These are phyloP conservation scores for Musa beccarii DNA, from an alignment of 176 grass and related monocot species.

Conservation along the genomic window DNA sequence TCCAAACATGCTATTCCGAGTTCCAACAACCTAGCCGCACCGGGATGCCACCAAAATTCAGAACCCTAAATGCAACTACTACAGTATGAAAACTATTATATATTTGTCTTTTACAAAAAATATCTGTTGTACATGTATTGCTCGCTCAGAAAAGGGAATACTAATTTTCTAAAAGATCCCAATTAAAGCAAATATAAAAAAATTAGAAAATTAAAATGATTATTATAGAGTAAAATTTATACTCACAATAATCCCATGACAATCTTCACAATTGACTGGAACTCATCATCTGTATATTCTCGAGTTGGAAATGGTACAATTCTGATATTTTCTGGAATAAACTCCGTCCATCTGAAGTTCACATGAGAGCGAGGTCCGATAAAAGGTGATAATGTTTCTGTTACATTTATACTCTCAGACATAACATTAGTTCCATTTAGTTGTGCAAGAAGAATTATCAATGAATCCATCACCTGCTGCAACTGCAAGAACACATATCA, in stretches of 20 bases:
- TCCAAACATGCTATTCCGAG: too few species aligned
- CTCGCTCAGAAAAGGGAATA: neutral
- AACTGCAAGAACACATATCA: constrained; percentile 25
- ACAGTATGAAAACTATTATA: too few species aligned
- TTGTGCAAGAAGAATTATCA: constrained; percentile 34
- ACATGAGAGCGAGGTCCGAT: constrained; percentile 8
- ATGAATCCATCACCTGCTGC: constrained; percentile 42
- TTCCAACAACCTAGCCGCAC: too few species aligned
- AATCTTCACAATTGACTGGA: constrained; percentile 39
- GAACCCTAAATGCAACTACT: too few species aligned
- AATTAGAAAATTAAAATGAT: neutral
- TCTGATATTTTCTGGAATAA: constrained; percentile 31
- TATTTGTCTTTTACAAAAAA: neutral
- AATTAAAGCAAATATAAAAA: neutral
- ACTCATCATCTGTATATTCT: constrained; percentile 48
- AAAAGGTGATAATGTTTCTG: neutral
- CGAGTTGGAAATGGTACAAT: constrained; percentile 46
- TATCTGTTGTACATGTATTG: neutral
- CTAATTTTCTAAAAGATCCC: neutral
- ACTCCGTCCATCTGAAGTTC: constrained; percentile 9
- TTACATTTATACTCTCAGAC: neutral
- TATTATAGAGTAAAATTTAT: neutral
- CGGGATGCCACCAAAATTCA: too few species aligned
- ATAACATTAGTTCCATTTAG: constrained; percentile 20
- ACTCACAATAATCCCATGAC: constrained; percentile 49